Base-by-base conservation (phyloP, 108 stramenopile genomes). In the Skeletonema costatum region DNA sequence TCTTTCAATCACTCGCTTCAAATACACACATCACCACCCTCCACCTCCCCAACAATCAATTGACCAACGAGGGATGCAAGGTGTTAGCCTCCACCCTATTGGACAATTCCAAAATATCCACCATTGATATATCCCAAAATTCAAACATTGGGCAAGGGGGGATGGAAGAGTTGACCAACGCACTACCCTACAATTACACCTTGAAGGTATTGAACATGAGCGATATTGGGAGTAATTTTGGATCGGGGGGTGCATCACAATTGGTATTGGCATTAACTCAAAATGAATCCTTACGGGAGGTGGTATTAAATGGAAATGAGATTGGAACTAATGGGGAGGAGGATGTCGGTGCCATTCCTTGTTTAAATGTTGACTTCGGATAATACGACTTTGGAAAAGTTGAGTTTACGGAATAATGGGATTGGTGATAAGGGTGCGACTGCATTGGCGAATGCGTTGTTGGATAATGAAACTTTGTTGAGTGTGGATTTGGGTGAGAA, bases 391-490 rank as follows among this genome's bases (percentile, higher is more conserved):
- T 25, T 56, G 25, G 21, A 56, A 56, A 4, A 44, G 1, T 46
- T 77, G 42, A 56, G 36, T 33, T 16, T 68, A 29, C 48, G 30
- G 4, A 68, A 76, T 35, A 81, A 81, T 76, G 38, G 36, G 29
- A 62, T 81, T 21, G 80, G 80, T 13, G 74, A 75, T 31, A 35
- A 59, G 29, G 81, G 81, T 11, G 77, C 77, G 3, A 31, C 7
- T n/a, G 79, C 66, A 2, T 64, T 80, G 17, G 79, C 79, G 16
- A 62, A 67, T 48, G 71, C 79, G 2, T 56, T 80, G 30, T 60
- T 80, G 14, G 79, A 80, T 42, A 80, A 80, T 64, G 79, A 80
- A 44, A 41, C 68, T 0, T 35, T 80, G 21, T 1, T 61, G 2
- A 8, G 6, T 14, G 66, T 80, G 16, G 73, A 80, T 64, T 62